Base-by-base conservation (phyloP, 495 filamentous ascomycete species). In the Hypoxylon trugodes region DNA sequence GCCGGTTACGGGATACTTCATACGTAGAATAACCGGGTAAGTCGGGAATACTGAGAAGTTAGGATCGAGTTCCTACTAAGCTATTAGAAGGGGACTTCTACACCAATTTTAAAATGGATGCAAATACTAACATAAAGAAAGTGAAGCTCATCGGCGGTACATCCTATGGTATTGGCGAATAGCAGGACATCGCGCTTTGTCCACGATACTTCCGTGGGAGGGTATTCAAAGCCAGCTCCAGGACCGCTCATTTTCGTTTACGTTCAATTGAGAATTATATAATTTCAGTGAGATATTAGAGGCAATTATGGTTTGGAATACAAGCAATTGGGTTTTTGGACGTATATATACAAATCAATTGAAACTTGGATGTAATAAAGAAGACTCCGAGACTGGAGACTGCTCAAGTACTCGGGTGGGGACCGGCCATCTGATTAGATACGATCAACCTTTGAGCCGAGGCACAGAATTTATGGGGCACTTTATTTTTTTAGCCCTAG, bases 81-180 rank as follows among this genome's bases (percentile, higher is more conserved):
- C 13, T 49, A 59, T 72, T 62, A 71, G 56, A 37, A 24, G 21
- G 6, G 1, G 5, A 25, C 10, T 2, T 1, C 16, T 21, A 7
- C 33, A 10, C 22, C 52, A 50, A 30, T 61, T 25, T n/a, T 28
- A 16, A 10, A 30, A n/a, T 13, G 40, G 12, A 19, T 12, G n/a
- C n/a, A n/a, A n/a, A 36, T 22, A 66, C 84, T 30, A 79, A 93
- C 91, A 59, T 92, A 96, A 74, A 96, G 86, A 72, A 96, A 96
- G 66, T 96, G 92, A 64, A 96, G 82, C 79, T 96, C 92, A 54
- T 96, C 86, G n/a, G 82, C 81, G 45, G 86, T 93, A 72, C 84
- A 85, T 13, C 93, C 92, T 70, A 96, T 93, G 76, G 88, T 91
- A 75, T 91, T 89, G 30, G 92, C 92, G 72, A 96, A 96, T 22